Conservation (phyloP, 2,329 filamentous ascomycete species). For the Calonectria henricotiae region DNA sequence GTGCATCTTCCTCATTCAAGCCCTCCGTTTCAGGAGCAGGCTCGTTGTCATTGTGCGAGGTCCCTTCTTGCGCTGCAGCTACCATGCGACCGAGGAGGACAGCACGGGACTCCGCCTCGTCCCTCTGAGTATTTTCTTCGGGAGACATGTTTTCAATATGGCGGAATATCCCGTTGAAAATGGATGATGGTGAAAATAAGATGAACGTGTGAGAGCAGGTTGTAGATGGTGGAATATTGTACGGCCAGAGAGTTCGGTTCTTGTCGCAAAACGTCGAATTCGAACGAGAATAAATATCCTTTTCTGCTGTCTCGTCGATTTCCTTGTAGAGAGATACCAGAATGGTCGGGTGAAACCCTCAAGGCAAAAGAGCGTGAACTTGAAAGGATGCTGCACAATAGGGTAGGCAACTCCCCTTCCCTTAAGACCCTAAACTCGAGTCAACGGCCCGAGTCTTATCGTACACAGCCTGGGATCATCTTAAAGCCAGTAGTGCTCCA, state of each 20-base stretch:
- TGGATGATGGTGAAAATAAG: background rate
- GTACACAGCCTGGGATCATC: background rate
- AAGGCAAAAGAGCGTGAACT: slow-evolving; percentile 9
- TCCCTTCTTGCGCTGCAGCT: slow-evolving; percentile 53
- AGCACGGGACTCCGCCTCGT: slow-evolving; percentile 48
- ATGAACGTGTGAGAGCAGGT: background rate
- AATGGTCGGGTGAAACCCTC: background rate
- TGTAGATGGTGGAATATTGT: background rate
- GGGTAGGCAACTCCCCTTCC: background rate
- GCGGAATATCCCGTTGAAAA: background rate
- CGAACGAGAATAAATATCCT: background rate
- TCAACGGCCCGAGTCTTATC: background rate
- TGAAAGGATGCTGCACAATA: background rate
- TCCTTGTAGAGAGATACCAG: background rate
- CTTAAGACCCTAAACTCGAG: slow-evolving; percentile 18
- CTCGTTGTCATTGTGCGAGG: slow-evolving; percentile 36
- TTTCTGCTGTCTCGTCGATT: background rate
- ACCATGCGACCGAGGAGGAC: slow-evolving; percentile 54
- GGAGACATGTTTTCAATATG: slow-evolving; percentile 49
- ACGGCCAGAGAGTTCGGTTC: background rate
- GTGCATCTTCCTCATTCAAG: slow-evolving; percentile 73
- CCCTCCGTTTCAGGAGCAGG: slow-evolving; percentile 45
- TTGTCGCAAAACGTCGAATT: background rate
- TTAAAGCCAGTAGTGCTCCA: background rate
- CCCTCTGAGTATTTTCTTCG: slow-evolving; percentile 45